Evolutionary conservation across 2,329 filamentous ascomycete genomes (phyloP), one percentile per base, ranked within the genome.

Genomic region (Aspergillus sp.): DNA sequence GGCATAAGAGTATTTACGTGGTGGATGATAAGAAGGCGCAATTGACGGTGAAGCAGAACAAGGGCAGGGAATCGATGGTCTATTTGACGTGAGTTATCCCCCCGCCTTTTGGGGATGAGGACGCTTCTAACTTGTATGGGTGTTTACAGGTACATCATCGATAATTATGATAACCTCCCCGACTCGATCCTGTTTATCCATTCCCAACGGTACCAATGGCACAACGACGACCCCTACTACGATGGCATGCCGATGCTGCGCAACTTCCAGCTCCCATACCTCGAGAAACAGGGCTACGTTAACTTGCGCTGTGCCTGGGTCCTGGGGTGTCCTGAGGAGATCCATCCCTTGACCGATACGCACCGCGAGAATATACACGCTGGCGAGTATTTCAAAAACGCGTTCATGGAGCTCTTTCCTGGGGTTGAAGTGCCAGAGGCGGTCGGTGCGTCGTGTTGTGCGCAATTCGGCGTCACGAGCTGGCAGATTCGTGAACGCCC

Each of bases 1-100:
- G 82, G 82, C 74, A 78, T 58, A 79, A 80, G 67, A 82, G 77
- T 58, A 76, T 85, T 57, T 86, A 86, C 66, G 77, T 83, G 24
- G 81, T 82, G 51, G 78, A 86, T 62, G 77, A 83, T 63, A 71
- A 76, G 33, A 61, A 61, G 5, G 80, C 81, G 3, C 60, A 73
- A 19, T 70, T 83, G 60, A 82, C 78, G 0, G 81, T 85, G 13
- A 73, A 78, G 3, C 63, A 65, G 44, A 78, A 78, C 58, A 77
- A 77, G 63, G 76, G 76, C 7, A 69, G 75, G 51, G 76, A 78
- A 60, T 75, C 74, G 5, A 77, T 77, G 75, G 75, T 74, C 4
- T 78, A 77, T 66, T 64, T 78, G 60, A 77, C 75, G 75, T 78
- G 65, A 62, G 73, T 48, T 24, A 17, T n/a, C 20, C 22, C 20